These are phyloP conservation scores for Chenopodium album DNA, from an alignment of 148 eudicot species.

Conservation along the genomic window DNA sequence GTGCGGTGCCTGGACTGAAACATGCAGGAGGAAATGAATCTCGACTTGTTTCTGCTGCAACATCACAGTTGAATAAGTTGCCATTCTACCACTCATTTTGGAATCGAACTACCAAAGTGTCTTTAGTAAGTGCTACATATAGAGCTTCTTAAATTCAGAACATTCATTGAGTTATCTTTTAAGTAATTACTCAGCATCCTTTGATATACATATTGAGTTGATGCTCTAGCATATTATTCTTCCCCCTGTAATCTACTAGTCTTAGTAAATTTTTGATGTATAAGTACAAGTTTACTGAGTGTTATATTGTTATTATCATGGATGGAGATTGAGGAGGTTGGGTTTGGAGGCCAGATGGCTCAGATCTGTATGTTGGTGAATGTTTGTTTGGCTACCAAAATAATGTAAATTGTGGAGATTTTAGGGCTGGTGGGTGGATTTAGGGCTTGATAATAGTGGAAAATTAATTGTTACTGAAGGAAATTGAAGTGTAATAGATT, in stretches of 20 bases:
- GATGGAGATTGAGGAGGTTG: not conserved
- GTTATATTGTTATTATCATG: not conserved
- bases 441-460: not conserved
- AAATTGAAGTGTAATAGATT: not conserved
- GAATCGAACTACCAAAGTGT: slow-evolving; percentile 92
- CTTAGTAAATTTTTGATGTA: not conserved
- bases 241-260: not conserved
- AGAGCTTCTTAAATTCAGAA: not conserved
- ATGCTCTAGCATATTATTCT: not conserved
- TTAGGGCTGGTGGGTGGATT: not conserved
- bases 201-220: slow-evolving; percentile 5
- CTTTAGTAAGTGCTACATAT: slow-evolving; percentile 56
- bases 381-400: not conserved
- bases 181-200: not conserved
- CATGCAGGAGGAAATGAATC: slow-evolving; percentile 88
- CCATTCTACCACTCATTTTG: slow-evolving; percentile 98
- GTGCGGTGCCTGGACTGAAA: slow-evolving; percentile 17
- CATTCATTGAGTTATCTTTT: not conserved
- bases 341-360: not conserved
- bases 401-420: not conserved
- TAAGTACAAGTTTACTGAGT: not conserved
- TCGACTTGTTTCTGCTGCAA: slow-evolving; percentile 88
- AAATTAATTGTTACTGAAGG: not conserved
- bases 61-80: slow-evolving; percentile 66
- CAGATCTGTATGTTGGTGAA: not conserved